Percentiles rank a stretch among this genome's conserved stretches.
Conservation (phyloP, 306 rosid genomes). For the Gillenia trifoliata region DNA sequence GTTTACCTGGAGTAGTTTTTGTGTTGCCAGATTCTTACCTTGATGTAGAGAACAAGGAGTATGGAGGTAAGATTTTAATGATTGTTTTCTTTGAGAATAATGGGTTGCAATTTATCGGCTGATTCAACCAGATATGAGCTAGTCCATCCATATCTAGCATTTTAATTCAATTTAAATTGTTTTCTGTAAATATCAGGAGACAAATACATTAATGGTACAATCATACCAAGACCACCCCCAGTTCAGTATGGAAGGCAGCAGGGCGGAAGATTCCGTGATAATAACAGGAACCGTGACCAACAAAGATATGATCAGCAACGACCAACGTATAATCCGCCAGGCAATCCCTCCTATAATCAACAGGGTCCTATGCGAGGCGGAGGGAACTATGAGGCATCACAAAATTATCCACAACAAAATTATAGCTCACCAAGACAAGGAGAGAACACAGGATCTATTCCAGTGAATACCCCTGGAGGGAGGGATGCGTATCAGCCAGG, state of each 20-base stretch:
- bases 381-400: conserved; percentile 49
- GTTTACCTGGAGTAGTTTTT: conserved; percentile 64
- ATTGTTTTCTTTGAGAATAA: background rate
- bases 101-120: background rate
- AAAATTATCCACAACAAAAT: conserved; percentile 34
- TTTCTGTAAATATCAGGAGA: conserved; percentile 53
- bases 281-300: conserved; percentile 39
- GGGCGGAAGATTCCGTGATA: conserved; percentile 35
- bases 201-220: conserved; percentile 71
- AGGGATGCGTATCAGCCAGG: conserved; percentile 29
- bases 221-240: conserved; percentile 86
- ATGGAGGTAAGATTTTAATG: conserved; percentile 55
- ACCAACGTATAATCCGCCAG: conserved; percentile 31
- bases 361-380: conserved; percentile 45
- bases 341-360: conserved; percentile 36
- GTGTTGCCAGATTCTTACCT: conserved; percentile 84
- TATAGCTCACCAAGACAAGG: conserved; percentile 44
- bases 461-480: conserved; percentile 36
- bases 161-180: background rate
- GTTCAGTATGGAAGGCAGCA: conserved; percentile 58
- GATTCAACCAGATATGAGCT: background rate
- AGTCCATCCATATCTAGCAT: background rate
- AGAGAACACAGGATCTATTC: conserved; percentile 39
- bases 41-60: conserved; percentile 73
- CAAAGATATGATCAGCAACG: conserved; percentile 33